Evolutionary conservation across 2,329 filamentous ascomycete genomes (phyloP), one percentile per base, ranked within the genome.

Genomic region (Apiospora pterosperma): DNA sequence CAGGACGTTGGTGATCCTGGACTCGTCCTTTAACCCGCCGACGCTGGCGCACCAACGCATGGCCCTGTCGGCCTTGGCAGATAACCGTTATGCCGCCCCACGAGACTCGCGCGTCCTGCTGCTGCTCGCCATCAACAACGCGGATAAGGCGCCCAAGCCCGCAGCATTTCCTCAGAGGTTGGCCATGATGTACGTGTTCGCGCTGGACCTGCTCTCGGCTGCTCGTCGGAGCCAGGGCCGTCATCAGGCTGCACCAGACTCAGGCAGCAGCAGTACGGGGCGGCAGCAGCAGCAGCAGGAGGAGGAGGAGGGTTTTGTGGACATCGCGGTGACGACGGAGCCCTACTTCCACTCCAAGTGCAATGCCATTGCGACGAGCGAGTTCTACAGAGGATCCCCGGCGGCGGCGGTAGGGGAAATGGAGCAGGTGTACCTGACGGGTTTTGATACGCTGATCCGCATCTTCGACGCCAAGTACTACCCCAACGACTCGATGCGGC

Each of bases 341-440:
- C 89, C 92, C 0, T 93, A 90, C 73, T 96, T 95, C 71, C 86
- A 87, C 65, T 88, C 90, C 71, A 95, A 95, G 77, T 86, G 87
- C 8, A 69, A 72, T 14, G 87, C 86, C 1, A 87, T 94, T 34
- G 78, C 81, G 0, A 71, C 75, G 10, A 75, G 76, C 0, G 78
- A 79, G 0, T 78, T 80, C 41, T 88, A 86, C 68, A 62, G 72
- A 69, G 48, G 23, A 12, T 10, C 64, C 52, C 25, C 39, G 23
- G 34, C 59, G 36, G 23, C 42, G 23, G 28, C 55, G 2, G 59
- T 44, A 44, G n/a, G 11, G 55, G 25, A 36, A 64, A 72, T 75
- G 8, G 79, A 83, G 62, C 90, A 93, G 70, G 78, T 91, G 4
- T 92, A 92, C 71, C 84, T 94, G 2, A 85, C 88, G 1, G 92